Conservation (phyloP, 106 monocot genomes). For the Agapanthus africanus region DNA sequence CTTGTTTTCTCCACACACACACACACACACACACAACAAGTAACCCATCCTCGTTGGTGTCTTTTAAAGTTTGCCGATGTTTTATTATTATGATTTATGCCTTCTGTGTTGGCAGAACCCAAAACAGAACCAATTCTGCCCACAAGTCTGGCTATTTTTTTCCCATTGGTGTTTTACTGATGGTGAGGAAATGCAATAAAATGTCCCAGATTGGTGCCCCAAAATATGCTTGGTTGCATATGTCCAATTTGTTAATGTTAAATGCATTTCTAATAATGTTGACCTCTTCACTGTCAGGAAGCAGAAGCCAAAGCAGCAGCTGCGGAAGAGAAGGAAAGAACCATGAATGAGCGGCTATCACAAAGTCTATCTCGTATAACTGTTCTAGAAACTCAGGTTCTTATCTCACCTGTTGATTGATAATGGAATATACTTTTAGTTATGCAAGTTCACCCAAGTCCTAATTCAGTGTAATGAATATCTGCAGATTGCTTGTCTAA, state of each 20-base stretch:
- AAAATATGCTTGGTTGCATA: background rate
- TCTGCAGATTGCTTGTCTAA: slow-evolving; percentile 72
- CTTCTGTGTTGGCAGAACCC: background rate
- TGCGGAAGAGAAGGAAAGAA: slow-evolving; percentile 79
- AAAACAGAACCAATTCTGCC: background rate
- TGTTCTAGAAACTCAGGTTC: slow-evolving; percentile 91
- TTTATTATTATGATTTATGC: background rate
- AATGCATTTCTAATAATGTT: background rate
- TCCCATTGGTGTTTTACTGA: background rate
- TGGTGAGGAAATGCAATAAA: background rate
- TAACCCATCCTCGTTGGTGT: background rate
- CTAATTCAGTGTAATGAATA: background rate
- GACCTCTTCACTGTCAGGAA: slow-evolving; percentile 39
- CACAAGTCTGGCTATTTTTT: background rate
- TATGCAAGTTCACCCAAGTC: background rate
- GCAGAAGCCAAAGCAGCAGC: slow-evolving; percentile 96
- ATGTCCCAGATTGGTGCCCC: background rate
- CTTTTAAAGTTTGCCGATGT: background rate
- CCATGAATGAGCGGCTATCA: slow-evolving; percentile 75
- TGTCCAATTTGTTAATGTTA: background rate
- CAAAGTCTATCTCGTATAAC: slow-evolving; percentile 78
- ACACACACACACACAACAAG: too few species aligned
- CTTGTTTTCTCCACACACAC: too few species aligned
- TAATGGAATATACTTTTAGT: background rate
- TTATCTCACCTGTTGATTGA: background rate